phyloP scores from a whole-genome alignment of 208 protist genomes.

The Phytomonas sp. region DNA sequence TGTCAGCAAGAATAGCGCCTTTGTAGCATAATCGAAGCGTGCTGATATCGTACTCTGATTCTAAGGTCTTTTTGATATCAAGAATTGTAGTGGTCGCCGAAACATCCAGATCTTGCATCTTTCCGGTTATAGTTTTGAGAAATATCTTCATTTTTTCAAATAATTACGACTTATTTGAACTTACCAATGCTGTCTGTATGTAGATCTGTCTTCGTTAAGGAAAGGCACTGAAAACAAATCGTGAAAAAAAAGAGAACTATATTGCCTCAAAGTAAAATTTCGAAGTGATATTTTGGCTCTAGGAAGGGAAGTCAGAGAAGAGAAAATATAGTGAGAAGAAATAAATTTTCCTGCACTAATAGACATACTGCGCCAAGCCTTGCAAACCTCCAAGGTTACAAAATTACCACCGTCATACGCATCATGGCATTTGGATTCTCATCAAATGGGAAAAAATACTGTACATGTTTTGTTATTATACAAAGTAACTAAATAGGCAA shows the following conservation, averaged over 20 bases:
- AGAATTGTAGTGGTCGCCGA: conserved; percentile 34
- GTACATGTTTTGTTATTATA: neutral
- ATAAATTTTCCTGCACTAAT: neutral
- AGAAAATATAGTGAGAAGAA: neutral
- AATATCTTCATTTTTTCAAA: conserved; percentile 57
- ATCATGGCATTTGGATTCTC: neutral
- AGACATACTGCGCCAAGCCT: neutral
- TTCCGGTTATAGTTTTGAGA: conserved; percentile 56
- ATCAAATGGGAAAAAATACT: neutral
- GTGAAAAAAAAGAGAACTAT: neutral
- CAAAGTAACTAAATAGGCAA: neutral
- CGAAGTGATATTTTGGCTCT: neutral
- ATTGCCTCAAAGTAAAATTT: neutral
- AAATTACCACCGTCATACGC: neutral
- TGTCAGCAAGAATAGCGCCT: conserved; percentile 48
- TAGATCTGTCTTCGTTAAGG: neutral
- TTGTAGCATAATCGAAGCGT: conserved; percentile 71
- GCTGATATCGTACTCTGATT: conserved; percentile 59
- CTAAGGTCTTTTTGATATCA: conserved; percentile 54
- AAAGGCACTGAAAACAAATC: conserved; percentile 1
- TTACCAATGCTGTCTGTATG: neutral
- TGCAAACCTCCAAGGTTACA: neutral
- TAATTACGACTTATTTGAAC: neutral
- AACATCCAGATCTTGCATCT: conserved; percentile 45
- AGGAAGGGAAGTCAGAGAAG: neutral